phyloP scores from a whole-genome alignment of 495 filamentous ascomycete species.

The Xylaria venustula region DNA sequence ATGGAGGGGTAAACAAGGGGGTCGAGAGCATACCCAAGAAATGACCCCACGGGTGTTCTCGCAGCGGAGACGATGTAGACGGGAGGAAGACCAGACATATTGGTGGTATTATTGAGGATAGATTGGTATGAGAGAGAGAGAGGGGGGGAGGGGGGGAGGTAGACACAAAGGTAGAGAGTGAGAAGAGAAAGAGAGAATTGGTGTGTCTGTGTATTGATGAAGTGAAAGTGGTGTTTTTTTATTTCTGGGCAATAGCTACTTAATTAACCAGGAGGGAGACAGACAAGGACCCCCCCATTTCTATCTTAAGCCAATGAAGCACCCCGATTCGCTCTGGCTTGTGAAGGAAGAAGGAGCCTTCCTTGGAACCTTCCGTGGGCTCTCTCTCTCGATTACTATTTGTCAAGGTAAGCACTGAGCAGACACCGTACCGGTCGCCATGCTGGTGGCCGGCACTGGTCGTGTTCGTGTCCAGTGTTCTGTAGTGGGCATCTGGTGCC shows the following conservation, averaged over 20 bases:
- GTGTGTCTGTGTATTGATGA: background rate
- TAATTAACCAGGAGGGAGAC: too few relatives aligned
- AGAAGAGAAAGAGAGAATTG: background rate
- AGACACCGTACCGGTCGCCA: background rate
- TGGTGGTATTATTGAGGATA: background rate
- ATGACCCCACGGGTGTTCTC: slow-evolving; percentile 88
- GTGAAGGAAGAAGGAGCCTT: background rate
- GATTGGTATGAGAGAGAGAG: background rate
- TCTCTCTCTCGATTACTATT: background rate
- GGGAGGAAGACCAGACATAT: slow-evolving; percentile 65
- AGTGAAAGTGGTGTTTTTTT: background rate
- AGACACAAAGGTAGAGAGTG: background rate
- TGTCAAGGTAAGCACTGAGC: slow-evolving; percentile 1
- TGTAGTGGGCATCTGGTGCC: too few relatives aligned
- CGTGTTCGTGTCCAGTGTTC: too few relatives aligned
- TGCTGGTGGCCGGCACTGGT: too few relatives aligned
- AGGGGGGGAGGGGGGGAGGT: background rate
- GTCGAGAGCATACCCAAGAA: slow-evolving; percentile 69
- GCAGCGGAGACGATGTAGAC: slow-evolving; percentile 95
- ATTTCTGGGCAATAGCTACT: too few relatives aligned
- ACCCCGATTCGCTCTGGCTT: background rate
- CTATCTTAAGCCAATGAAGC: background rate
- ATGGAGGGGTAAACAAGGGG: slow-evolving; percentile 3
- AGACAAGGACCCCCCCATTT: too few relatives aligned
- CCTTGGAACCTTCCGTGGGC: background rate